Conservation (phyloP, 257 asterid species). For the Solanum sparsipilum region DNA sequence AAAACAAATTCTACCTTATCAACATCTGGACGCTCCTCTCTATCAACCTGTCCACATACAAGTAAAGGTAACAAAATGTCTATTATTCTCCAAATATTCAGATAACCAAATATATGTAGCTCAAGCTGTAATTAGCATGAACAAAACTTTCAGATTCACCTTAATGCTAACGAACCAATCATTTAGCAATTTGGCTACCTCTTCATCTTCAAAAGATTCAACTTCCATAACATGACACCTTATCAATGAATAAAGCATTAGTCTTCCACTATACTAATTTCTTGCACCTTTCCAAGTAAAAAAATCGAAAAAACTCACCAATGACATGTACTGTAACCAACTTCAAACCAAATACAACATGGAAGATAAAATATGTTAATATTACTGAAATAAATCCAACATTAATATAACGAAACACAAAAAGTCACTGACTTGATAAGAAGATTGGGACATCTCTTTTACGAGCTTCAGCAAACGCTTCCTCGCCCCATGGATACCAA, state of each 20-base stretch:
- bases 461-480: constrained; percentile 87
- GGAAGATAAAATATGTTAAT: background rate
- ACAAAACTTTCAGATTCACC: constrained; percentile 24
- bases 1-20: constrained; percentile 51
- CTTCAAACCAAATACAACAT: constrained; percentile 30
- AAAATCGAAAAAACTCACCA: constrained; percentile 41
- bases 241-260: background rate
- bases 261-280: background rate
- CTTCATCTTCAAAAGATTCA: constrained; percentile 87
- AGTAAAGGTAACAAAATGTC: background rate
- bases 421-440: constrained; percentile 50
- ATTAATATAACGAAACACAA: background rate
- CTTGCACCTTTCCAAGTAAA: background rate
- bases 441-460: constrained; percentile 81
- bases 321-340: constrained; percentile 98
- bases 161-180: constrained; percentile 90
- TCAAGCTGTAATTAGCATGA: background rate
- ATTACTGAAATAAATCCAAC: background rate
- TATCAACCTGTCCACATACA: constrained; percentile 53
- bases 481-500: constrained; percentile 99
- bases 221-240: constrained; percentile 99
- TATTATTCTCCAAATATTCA: background rate
- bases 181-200: constrained; percentile 69
- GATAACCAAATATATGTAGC: background rate
- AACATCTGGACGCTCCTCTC: constrained; percentile 97